phyloP scores from a whole-genome alignment of 495 filamentous ascomycete species.

The Thermothielavioides terrestris region DNA sequence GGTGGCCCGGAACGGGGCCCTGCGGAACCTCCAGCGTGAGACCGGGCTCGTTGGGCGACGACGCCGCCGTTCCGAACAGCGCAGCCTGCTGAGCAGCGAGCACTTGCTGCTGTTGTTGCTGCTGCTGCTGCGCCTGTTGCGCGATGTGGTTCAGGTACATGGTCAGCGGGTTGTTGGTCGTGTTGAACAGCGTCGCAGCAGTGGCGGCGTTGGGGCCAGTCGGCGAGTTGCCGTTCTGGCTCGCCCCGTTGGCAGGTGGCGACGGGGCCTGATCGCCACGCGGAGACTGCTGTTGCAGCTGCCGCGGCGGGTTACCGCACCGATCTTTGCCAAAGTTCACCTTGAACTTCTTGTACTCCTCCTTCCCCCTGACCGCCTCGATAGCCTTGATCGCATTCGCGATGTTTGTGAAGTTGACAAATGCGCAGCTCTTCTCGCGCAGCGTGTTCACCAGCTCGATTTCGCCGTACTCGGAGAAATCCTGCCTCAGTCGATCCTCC shows the following conservation, averaged over 20 bases:
- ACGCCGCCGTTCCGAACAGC: conserved; percentile 49
- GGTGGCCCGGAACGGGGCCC: conserved; percentile 47
- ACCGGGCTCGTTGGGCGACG: conserved; percentile 42
- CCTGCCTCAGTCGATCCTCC: conserved; percentile 88
- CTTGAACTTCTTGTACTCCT: conserved; percentile 97
- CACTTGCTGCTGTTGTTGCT: conserved; percentile 60
- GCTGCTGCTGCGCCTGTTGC: conserved; percentile 66
- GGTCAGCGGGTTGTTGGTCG: conserved; percentile 82
- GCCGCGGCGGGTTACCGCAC: conserved; percentile 91
- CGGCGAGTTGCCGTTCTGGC: conserved; percentile 48
- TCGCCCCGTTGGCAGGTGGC: conserved; percentile 49
- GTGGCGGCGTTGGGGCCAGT: conserved; percentile 33
- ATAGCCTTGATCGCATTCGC: conserved; percentile 99
- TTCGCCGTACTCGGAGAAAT: conserved; percentile 96
- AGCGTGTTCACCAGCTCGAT: conserved; percentile 96
- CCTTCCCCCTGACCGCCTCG: conserved; percentile 84
- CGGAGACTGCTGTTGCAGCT: conserved; percentile 51
- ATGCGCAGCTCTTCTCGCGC: conserved; percentile 97
- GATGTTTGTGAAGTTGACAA: conserved; percentile 99
- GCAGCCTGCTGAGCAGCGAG: conserved; percentile 52
- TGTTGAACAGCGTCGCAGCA: conserved; percentile 61
- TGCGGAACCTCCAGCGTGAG: conserved; percentile 47
- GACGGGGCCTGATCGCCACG: conserved; percentile 58
- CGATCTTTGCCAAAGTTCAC: conserved; percentile 99
- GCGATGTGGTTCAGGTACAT: conserved; percentile 86